Evolutionary conservation across 148 eudicot species (phyloP).

Genomic region (Cornus controversa): DNA sequence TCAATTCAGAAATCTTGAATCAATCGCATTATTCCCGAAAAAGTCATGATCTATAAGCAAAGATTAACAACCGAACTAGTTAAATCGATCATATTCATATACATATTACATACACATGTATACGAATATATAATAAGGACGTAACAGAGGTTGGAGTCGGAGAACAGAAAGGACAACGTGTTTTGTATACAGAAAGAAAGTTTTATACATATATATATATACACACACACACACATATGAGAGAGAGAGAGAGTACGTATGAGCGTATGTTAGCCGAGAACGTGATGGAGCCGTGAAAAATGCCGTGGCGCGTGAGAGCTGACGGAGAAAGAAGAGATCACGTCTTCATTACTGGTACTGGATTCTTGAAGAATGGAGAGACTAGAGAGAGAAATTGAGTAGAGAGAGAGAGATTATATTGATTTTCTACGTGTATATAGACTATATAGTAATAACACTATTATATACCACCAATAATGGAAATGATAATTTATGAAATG

Average conservation of each 20-base stretch:
- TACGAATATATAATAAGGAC: neutral
- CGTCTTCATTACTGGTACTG: slow-evolving; percentile 2
- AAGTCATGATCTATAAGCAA: neutral
- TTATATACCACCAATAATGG: no score
- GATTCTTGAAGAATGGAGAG: slow-evolving; percentile 7
- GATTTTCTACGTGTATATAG: no score
- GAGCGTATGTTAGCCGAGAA: neutral
- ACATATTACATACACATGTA: neutral
- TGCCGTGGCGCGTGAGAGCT: no score
- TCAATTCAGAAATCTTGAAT: neutral
- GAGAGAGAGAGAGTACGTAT: neutral
- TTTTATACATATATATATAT: no score
- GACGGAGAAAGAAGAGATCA: neutral
- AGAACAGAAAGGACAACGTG: neutral
- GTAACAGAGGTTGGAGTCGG: neutral
- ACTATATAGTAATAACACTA: no score
- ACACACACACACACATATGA: neutral
- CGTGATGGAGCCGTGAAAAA: neutral
- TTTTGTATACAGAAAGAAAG: neutral
- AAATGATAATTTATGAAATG: neutral
- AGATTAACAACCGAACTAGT: neutral
- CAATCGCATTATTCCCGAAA: neutral
- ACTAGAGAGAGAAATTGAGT: neutral
- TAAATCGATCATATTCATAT: neutral
- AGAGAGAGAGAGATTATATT: neutral